Evolutionary conservation across 371 early-diverging fungal species (phyloP).

Genomic region (Mucor piriformis): DNA sequence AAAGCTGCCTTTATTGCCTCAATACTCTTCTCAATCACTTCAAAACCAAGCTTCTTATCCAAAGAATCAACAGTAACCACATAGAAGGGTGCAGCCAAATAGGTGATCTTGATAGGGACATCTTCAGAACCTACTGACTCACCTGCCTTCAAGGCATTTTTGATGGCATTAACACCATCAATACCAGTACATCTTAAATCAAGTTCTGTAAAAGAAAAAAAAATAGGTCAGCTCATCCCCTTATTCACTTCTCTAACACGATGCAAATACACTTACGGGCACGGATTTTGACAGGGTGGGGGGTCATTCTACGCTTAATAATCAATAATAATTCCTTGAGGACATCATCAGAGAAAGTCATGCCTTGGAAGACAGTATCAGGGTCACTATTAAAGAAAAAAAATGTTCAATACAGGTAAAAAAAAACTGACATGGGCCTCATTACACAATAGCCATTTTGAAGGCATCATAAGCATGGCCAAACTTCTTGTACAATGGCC

Average conservation of each 20-base stretch:
- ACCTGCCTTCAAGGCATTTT: conserved; percentile 90
- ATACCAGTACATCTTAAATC: conserved; percentile 96
- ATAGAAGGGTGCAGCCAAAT: conserved; percentile 91
- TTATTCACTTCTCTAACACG: too few species aligned
- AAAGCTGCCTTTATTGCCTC: conserved; percentile 82
- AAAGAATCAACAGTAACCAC: conserved; percentile 90
- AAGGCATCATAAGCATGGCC: conserved; percentile 98
- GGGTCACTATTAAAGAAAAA: conserved; percentile 68
- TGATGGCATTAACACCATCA: conserved; percentile 98
- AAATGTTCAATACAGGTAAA: too few species aligned
- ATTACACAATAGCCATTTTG: conserved; percentile 90
- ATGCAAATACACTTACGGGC: conserved; percentile 62
- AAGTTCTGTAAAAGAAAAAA: conserved; percentile 66
- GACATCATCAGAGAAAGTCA: conserved; percentile 68
- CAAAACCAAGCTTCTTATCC: conserved; percentile 88
- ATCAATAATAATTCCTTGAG: conserved; percentile 79
- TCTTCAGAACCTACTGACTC: conserved; percentile 85
- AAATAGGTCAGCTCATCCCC: too few species aligned
- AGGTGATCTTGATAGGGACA: conserved; percentile 82
- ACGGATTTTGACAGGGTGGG: conserved; percentile 96
- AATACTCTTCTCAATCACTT: conserved; percentile 89
- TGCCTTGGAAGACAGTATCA: conserved; percentile 84
- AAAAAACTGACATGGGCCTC: background rate
- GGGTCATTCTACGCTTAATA: conserved; percentile 91
- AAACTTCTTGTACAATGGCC: conserved; percentile 98